Evolutionary conservation across 2,329 filamentous ascomycete species (phyloP).

Genomic region (Claviceps quebecensis): DNA sequence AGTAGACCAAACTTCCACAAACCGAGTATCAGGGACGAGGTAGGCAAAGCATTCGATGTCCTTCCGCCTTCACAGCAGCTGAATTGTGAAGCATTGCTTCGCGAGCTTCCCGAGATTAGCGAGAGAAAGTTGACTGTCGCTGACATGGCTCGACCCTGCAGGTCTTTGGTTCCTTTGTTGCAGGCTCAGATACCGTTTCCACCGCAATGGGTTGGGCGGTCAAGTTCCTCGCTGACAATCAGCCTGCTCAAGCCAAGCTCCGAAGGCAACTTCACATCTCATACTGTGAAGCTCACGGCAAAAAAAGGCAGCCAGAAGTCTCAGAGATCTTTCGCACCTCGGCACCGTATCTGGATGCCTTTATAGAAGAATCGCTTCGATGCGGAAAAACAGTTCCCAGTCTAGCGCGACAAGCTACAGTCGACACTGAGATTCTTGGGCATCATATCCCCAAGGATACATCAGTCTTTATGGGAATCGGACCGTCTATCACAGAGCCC

Average conservation of each 20-base stretch:
- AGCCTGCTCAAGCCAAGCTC: constrained; percentile 7
- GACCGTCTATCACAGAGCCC: constrained; percentile 8
- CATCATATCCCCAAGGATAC: constrained; percentile 21
- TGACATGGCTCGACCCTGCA: background rate
- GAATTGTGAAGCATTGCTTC: background rate
- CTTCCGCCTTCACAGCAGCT: background rate
- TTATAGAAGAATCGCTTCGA: constrained; percentile 23
- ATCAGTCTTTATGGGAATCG: constrained; percentile 12
- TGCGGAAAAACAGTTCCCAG: constrained; percentile 13
- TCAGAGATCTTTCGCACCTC: constrained; percentile 13
- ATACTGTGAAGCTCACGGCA: constrained; percentile 7
- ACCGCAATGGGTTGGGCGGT: background rate
- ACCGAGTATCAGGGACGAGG: constrained; percentile 19
- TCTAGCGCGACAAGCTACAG: constrained; percentile 14
- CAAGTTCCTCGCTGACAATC: constrained; percentile 4
- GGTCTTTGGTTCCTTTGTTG: constrained; percentile 13
- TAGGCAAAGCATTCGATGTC: background rate
- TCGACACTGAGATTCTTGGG: constrained; percentile 21
- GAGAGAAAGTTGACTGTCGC: background rate
- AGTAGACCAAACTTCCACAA: constrained; percentile 17
- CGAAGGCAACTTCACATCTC: constrained; percentile 9
- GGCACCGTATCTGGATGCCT: constrained; percentile 22
- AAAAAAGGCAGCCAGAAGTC: constrained; percentile 12
- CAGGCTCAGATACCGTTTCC: constrained; percentile 11
- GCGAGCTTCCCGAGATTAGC: background rate